Evolutionary conservation across 148 eudicot species (phyloP).

Genomic region (Fallopia convolvulus): DNA sequence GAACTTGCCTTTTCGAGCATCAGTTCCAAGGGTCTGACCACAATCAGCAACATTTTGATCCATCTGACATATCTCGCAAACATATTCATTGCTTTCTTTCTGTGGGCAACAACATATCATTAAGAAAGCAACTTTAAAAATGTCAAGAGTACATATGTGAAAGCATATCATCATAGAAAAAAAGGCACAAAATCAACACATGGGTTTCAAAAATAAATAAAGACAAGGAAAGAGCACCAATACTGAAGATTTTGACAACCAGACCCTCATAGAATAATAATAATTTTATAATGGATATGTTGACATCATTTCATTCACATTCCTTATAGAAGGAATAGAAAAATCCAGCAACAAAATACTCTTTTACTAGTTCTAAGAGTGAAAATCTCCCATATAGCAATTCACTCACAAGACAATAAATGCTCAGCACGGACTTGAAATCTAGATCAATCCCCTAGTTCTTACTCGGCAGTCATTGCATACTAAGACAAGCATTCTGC

Average conservation of each 20-base stretch:
- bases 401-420: not conserved
- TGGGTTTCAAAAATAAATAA: not conserved
- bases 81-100: slow-evolving; percentile 42
- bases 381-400: not conserved
- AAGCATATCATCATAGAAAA: not conserved
- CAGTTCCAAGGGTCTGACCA: slow-evolving; percentile 16
- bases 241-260: not conserved
- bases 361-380: not conserved
- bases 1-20: slow-evolving; percentile 8
- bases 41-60: slow-evolving; percentile 42
- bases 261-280: not conserved
- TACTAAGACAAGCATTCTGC: slow-evolving; percentile 95
- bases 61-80: slow-evolving; percentile 81
- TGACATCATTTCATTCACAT: slow-evolving; percentile 1
- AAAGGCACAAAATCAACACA: not conserved
- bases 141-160: not conserved
- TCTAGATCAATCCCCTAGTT: not conserved
- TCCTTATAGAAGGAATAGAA: not conserved
- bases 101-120: slow-evolving; percentile 14
- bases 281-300: not conserved
- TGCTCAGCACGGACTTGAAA: not conserved
- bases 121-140: not conserved
- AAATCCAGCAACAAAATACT: not conserved
- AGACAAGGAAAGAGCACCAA: not conserved
- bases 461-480: slow-evolving; percentile 73